Base-by-base conservation (phyloP, 1,139 yeast genomes). In the Meyerozyma elateridarum region DNA sequence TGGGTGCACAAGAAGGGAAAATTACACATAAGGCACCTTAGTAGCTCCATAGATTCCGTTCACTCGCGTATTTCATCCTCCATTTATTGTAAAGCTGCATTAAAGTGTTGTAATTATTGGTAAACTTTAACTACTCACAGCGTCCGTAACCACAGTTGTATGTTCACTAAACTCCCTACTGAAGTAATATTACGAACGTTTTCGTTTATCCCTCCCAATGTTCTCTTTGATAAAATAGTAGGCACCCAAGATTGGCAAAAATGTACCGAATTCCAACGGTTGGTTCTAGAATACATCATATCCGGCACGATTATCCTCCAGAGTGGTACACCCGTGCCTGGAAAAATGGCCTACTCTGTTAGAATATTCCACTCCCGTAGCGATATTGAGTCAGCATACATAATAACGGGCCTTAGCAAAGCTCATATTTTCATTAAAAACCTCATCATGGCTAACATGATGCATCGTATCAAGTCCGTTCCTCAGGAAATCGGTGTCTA, bases 401-500 rank as follows among this genome's bases (percentile, higher is more conserved):
- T 18, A 2, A 7, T 24, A 3, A 4, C 14, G 8, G 8, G 18
- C 8, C 14, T 24, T 17, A 12, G 15, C 6, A 17, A 13, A 8
- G 27, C 18, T 18, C 48, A 43, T 34, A 25, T 29, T 6, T 26
- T 46, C 11, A 15, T 49, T 13, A 40, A 41, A 24, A 32, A 32
- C 20, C 31, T 48, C 33, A 36, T 46, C 22, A 25, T 36, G 27
- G 39, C 34, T 30, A 42, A 42, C 22, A 15, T 41, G 9, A n/a
- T n/a, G n/a, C n/a, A n/a, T n/a, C n/a, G n/a, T n/a, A n/a, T n/a
- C n/a, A 38, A 37, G 27, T 24, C 33, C 12, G 36, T 50, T 18
- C 49, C 56, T 2, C 29, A 20, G 7, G 49, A 47, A 24, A 35
- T 52, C 4, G 41, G 42, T 4, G 18, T 50, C 12, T 24, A 37